Evolutionary conservation across 2,329 filamentous ascomycete species (phyloP).

Genomic region (Alternaria hordeiaustralica): DNA sequence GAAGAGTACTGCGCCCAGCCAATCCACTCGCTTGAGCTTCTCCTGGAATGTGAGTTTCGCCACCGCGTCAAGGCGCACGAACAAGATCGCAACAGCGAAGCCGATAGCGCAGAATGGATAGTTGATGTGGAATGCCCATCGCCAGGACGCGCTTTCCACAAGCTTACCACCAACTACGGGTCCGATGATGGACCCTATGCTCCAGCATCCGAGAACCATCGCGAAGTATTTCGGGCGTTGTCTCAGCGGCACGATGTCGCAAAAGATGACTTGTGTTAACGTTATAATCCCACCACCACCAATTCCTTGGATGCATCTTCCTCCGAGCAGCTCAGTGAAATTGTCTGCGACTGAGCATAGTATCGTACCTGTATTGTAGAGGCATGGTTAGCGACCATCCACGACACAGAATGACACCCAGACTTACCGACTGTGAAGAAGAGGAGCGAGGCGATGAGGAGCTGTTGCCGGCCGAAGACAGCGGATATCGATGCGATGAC

Average conservation of each 20-base stretch:
- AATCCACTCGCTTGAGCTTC: constrained; percentile 48
- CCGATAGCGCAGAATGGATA: constrained; percentile 58
- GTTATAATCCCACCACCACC: constrained; percentile 51
- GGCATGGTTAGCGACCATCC: neutral
- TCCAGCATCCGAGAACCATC: constrained; percentile 55
- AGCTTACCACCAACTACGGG: constrained; percentile 59
- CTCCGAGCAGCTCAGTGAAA: constrained; percentile 44
- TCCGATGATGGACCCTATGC: constrained; percentile 61
- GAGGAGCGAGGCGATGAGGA: constrained; percentile 47
- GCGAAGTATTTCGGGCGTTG: constrained; percentile 52
- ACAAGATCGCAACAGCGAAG: constrained; percentile 30
- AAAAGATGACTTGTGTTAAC: constrained; percentile 53
- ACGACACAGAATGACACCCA: neutral
- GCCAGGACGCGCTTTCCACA: constrained; percentile 60
- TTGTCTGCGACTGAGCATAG: constrained; percentile 49
- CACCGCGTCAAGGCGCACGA: constrained; percentile 29
- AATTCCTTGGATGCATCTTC: constrained; percentile 47
- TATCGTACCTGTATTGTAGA: constrained; percentile 36
- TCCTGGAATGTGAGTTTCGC: constrained; percentile 23
- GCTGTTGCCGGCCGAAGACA: constrained; percentile 58
- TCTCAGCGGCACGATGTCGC: constrained; percentile 54
- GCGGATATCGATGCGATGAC: constrained; percentile 50
- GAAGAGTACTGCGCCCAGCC: constrained; percentile 52
- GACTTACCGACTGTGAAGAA: constrained; percentile 53
- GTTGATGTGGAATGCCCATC: constrained; percentile 71